These are phyloP conservation scores for Cutaneotrichosporon cyanovorans DNA, from an alignment of 1,284 basidiomycete species.

Conservation along the genomic window DNA sequence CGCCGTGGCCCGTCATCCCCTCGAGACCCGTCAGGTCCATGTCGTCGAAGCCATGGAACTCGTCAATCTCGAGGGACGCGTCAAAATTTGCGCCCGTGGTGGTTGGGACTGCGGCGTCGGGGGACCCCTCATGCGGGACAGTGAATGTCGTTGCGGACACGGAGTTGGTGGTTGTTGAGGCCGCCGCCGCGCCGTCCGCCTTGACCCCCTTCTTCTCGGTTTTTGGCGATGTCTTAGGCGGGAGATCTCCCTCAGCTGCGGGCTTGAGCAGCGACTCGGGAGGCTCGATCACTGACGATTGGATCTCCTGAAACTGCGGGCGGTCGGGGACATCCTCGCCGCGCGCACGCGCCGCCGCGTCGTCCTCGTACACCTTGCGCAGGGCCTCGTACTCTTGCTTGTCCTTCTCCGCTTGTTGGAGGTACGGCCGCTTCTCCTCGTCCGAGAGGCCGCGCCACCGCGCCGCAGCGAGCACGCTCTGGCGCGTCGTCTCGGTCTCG, in stretches of 20 bases:
- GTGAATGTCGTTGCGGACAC: constrained; percentile 13
- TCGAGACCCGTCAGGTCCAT: constrained; percentile 34
- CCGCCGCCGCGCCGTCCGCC: background rate
- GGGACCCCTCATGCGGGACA: constrained; percentile 10
- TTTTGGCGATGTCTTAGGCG: constrained; percentile 1
- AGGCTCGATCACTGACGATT: constrained; percentile 14
- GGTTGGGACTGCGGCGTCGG: constrained; percentile 6
- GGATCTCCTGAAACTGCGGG: constrained; percentile 44
- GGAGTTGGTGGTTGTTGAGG: constrained; percentile 4
- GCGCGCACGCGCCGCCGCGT: constrained; percentile 51
- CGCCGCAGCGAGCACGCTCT: constrained; percentile 85
- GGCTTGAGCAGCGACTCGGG: constrained; percentile 17
- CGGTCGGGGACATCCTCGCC: constrained; percentile 54
- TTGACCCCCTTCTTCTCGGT: background rate
- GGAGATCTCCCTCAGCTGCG: constrained; percentile 4
- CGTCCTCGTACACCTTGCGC: constrained; percentile 72
- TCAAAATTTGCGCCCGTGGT: constrained; percentile 10
- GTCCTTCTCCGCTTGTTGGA: constrained; percentile 82
- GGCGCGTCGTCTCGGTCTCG: constrained; percentile 87
- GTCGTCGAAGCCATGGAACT: constrained; percentile 33
- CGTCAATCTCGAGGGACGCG: constrained; percentile 21
- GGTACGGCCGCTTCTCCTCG: constrained; percentile 83
- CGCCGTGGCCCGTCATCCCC: constrained; percentile 20
- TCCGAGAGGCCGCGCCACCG: constrained; percentile 88
- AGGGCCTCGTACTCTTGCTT: constrained; percentile 83